Evolutionary conservation across 164 flowering plant genomes (phyloP).

Genomic region (Umbilicus rupestris): DNA sequence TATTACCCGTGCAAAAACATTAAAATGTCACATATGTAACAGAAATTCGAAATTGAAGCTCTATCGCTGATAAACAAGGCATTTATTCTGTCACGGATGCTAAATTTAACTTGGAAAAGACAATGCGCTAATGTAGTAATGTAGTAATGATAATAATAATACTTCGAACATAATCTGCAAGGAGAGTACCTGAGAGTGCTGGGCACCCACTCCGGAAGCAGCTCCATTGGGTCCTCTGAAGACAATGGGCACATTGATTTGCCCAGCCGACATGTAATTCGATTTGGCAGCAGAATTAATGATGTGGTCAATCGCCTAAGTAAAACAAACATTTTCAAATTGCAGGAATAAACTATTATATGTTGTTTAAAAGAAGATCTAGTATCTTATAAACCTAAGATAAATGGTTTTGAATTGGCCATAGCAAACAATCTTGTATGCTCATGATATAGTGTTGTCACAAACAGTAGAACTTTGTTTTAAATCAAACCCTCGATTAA

Average conservation of each 20-base stretch:
- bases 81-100: too few relatives aligned
- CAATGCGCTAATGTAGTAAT: too few relatives aligned
- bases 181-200: constrained; percentile 77
- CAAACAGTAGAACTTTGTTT: too few relatives aligned
- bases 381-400: background rate
- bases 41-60: background rate
- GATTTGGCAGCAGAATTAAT: constrained; percentile 97
- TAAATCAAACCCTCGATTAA: too few relatives aligned
- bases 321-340: background rate
- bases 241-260: constrained; percentile 79
- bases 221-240: constrained; percentile 99
- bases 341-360: background rate
- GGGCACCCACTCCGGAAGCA: constrained; percentile 99
- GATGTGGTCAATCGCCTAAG: constrained; percentile 96
- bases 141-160: background rate
- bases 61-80: background rate
- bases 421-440: background rate
- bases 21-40: background rate
- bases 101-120: too few relatives aligned
- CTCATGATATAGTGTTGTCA: too few relatives aligned
- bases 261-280: constrained; percentile 94
- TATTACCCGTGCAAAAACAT: background rate
- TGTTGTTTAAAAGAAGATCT: background rate
- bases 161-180: background rate
- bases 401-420: background rate